phyloP scores from a whole-genome alignment of 2,329 filamentous ascomycete genomes.

The Aspergillus ochraceoroseus region DNA sequence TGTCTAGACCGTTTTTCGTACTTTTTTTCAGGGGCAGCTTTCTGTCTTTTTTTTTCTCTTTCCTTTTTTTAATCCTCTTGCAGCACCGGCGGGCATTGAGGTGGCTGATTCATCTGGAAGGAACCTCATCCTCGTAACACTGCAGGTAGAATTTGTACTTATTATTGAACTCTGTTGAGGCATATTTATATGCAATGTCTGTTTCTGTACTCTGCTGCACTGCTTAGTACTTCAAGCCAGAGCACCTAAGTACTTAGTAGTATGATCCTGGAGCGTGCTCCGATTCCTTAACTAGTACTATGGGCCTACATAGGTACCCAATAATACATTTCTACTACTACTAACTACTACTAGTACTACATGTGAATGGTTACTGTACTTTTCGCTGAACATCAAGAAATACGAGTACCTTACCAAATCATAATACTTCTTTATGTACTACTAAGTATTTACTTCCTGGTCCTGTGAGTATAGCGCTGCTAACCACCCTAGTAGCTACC shows the following conservation, averaged over 20 bases:
- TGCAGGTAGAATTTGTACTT: conserved; percentile 4
- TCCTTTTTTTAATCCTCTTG: no score
- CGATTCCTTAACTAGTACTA: background rate
- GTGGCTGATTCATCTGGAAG: conserved; percentile 1
- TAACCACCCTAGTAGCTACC: no score
- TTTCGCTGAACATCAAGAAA: background rate
- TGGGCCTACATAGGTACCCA: conserved; percentile 6
- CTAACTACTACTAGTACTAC: no score
- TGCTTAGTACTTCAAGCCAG: no score
- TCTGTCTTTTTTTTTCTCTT: background rate
- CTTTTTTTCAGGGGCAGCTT: conserved; percentile 2
- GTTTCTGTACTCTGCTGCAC: conserved; percentile 2
- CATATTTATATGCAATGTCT: background rate
- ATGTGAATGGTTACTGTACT: conserved; percentile 2
- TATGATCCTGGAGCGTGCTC: background rate
- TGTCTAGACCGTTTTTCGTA: background rate
- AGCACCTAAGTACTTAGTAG: background rate
- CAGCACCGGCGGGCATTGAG: no score
- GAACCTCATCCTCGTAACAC: conserved; percentile 5
- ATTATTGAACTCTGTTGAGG: conserved; percentile 16
- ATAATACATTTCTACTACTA: conserved; percentile 2
- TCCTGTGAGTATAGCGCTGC: no score
- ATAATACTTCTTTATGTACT: conserved; percentile 1
- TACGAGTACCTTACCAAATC: conserved; percentile 10
- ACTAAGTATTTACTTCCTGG: no score